phyloP scores from a whole-genome alignment of 192 early-diverging fungal genomes.

The Haplosporangium gracile region DNA sequence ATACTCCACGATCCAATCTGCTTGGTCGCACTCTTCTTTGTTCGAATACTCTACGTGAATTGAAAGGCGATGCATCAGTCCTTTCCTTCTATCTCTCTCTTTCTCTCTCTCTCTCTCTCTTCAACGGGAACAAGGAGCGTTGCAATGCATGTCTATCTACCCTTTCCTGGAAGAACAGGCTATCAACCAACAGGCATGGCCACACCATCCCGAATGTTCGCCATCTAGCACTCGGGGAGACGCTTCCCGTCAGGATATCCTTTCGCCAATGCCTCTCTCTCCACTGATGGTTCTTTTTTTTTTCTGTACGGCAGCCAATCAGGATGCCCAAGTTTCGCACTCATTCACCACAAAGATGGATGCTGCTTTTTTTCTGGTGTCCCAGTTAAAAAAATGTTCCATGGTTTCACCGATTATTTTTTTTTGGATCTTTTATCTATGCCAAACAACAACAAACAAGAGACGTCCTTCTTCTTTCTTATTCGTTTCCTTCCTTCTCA shows the following conservation, averaged over 20 bases:
- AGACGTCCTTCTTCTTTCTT: neutral
- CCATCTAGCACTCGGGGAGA: too few species aligned
- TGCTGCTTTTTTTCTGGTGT: too few species aligned
- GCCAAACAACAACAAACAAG: neutral
- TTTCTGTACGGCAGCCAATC: neutral
- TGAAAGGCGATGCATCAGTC: neutral
- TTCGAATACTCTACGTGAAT: neutral
- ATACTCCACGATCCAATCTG: neutral
- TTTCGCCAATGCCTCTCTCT: neutral
- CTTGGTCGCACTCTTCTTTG: neutral
- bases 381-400: too few species aligned
- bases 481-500: neutral
- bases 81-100: too few species aligned
- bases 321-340: neutral
- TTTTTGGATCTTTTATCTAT: neutral
- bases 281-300: too few species aligned
- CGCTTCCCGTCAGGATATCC: too few species aligned
- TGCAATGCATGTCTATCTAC: neutral
- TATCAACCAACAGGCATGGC: neutral
- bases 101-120: too few species aligned
- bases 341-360: too few species aligned
- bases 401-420: neutral
- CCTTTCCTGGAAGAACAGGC: neutral
- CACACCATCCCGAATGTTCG: neutral
- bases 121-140: neutral